Percentiles rank a stretch among this genome's conserved stretches.
These are phyloP conservation scores for Taxillus chinensis DNA, from an alignment of 164 flowering plant genomes.

Conservation along the genomic window DNA sequence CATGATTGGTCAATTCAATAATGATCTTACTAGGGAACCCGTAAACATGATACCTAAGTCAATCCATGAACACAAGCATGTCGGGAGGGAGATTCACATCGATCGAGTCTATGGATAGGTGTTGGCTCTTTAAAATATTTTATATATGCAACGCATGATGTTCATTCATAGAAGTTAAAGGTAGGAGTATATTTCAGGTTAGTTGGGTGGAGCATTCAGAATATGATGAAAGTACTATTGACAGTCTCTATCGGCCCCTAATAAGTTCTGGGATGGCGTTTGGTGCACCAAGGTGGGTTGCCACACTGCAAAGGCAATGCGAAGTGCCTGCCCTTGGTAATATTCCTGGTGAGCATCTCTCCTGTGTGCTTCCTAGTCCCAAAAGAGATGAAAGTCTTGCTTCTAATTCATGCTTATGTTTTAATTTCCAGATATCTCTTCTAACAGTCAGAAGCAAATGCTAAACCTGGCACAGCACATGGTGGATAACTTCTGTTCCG, in stretches of 20 bases:
- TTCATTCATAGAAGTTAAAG: too few relatives aligned
- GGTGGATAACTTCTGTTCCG: slow-evolving; percentile 53
- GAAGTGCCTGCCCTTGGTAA: not conserved
- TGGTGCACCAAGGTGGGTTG: not conserved
- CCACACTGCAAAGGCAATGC: not conserved
- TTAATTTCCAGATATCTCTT: slow-evolving; percentile 19
- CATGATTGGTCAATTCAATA: too few relatives aligned
- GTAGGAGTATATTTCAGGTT: not conserved
- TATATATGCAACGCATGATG: too few relatives aligned
- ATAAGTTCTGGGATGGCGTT: not conserved
- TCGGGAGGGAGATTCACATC: too few relatives aligned
- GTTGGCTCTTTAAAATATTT: too few relatives aligned
- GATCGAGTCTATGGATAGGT: too few relatives aligned
- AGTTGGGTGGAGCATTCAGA: not conserved
- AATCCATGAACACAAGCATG: too few relatives aligned
- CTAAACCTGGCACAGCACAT: slow-evolving; percentile 60
- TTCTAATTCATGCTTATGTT: not conserved
- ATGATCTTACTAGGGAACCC: too few relatives aligned
- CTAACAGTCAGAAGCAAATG: slow-evolving; percentile 48
- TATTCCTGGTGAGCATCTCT: not conserved
- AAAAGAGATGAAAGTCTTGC: not conserved
- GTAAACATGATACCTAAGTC: too few relatives aligned
- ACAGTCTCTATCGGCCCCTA: not conserved
- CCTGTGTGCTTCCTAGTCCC: too few relatives aligned
- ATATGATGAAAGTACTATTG: not conserved